These are phyloP conservation scores for Pistacia atlantica DNA, from an alignment of 345 rosid species.

Conservation along the genomic window DNA sequence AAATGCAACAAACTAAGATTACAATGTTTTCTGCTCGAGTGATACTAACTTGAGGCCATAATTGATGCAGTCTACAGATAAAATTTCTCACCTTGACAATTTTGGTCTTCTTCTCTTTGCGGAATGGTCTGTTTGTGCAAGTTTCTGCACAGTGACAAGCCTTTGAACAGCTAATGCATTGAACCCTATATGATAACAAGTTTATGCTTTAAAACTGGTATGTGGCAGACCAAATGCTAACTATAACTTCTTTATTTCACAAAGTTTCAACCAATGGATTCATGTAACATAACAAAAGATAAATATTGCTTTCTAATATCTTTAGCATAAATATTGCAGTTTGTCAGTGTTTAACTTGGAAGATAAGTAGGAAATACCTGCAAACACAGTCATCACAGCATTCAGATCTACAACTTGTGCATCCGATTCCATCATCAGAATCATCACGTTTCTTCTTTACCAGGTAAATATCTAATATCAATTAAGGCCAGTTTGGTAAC, in stretches of 20 bases:
- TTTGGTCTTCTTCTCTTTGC: conserved; percentile 84
- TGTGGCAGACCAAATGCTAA: conserved; percentile 4
- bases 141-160: conserved; percentile 77
- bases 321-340: neutral
- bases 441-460: conserved; percentile 81
- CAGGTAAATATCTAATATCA: conserved; percentile 69
- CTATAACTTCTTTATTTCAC: neutral
- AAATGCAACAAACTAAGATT: neutral
- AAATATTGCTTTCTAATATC: neutral
- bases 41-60: neutral
- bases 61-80: neutral
- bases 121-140: conserved; percentile 93
- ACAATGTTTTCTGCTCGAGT: neutral
- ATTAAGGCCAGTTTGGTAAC: conserved; percentile 42
- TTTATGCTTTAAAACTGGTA: conserved; percentile 12
- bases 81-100: conserved; percentile 62
- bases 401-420: conserved; percentile 71
- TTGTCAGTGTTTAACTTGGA: neutral
- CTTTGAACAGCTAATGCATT: conserved; percentile 90
- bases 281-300: neutral
- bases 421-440: conserved; percentile 73
- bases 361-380: conserved; percentile 50
- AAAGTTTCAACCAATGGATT: neutral
- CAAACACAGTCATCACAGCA: conserved; percentile 86
- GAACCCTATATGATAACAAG: conserved; percentile 52